Evolutionary conservation across 257 asterid species (phyloP).

Genomic region (Plectranthus barbatus): DNA sequence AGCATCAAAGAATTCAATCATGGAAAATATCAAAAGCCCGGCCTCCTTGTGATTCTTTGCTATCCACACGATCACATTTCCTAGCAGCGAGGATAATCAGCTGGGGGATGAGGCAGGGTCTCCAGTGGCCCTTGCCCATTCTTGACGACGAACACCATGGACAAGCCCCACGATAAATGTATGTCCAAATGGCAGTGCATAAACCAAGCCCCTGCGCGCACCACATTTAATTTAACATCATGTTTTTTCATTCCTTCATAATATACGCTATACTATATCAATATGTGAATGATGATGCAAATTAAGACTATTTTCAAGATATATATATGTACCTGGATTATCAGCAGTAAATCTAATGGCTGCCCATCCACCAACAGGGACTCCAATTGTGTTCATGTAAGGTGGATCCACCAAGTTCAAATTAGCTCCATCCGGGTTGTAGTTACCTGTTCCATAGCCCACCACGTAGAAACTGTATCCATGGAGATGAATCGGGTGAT

Average conservation of each 20-base stretch:
- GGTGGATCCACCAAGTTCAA: conserved; percentile 62
- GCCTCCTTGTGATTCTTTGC: conserved; percentile 4
- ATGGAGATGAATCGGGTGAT: conserved; percentile 69
- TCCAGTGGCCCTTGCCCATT: conserved; percentile 53
- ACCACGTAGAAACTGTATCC: conserved; percentile 62
- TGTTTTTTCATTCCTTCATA: no score
- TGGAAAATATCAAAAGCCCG: neutral
- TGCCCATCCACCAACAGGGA: conserved; percentile 75
- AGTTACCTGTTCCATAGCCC: conserved; percentile 53
- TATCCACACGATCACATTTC: neutral
- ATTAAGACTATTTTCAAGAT: no score
- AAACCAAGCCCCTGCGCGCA: conserved; percentile 55
- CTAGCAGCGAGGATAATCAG: conserved; percentile 55
- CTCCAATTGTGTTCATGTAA: conserved; percentile 65
- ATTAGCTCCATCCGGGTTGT: conserved; percentile 33
- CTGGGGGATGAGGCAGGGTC: conserved; percentile 61
- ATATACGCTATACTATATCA: no score
- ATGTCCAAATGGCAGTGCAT: conserved; percentile 56
- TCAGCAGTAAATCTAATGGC: conserved; percentile 58
- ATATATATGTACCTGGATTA: conserved; percentile 78
- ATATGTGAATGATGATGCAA: neutral
- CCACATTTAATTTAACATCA: no score
- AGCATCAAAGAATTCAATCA: conserved; percentile 19
- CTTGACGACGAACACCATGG: conserved; percentile 43
- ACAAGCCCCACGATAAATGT: conserved; percentile 54